Base-by-base conservation (phyloP, 2,329 filamentous ascomycete genomes). In the Xylariaceae sp. region DNA sequence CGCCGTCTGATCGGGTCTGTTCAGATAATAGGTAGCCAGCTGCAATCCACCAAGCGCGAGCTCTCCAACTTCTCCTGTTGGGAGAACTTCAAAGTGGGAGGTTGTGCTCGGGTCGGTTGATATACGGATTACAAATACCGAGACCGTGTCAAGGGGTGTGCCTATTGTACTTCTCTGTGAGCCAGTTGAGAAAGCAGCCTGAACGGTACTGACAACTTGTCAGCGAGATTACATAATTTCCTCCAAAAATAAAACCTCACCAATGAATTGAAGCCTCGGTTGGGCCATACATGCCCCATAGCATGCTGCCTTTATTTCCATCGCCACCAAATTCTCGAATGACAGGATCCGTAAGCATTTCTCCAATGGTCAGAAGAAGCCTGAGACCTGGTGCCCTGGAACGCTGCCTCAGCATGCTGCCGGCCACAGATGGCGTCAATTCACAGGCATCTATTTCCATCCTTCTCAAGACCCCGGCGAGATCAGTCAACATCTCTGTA, bases 211-310 rank as follows among this genome's bases (percentile, higher is more conserved):
- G 32, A 29, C 19, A 19, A 39, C 30, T 26, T 41, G 32, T 54
- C 31, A 57, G 57, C 46, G 12, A 50, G 11, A 34, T 47, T 26
- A 6, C 12, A 46, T 6, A 26, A 6, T n/a, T 27, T 9, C 48
- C n/a, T 39, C 27, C 47, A 37, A 12, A 19, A n/a, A 19, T 19
- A 12, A 29, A 31, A n/a, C 30, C 73, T 70, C 65, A 80, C 78
- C 81, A 96, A 68, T 96, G 91, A 54, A 96, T 95, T 0, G 91
- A 84, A 6, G 89, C 89, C 72, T 96, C 91, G 0, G 91, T 96
- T 1, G 91, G 91, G 0, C 91, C 91, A 67, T 96, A 96, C 90
- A 96, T 95, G 35, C 86, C 91, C 80, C 89, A 91, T 0, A 96
- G 76, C 43, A 95, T 84, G 61, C 87, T 85, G 1, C 74, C 67